Evolutionary conservation across 1,139 yeast genomes (phyloP), one percentile per base, ranked within the genome.

Genomic region (Geotrichum fermentans): DNA sequence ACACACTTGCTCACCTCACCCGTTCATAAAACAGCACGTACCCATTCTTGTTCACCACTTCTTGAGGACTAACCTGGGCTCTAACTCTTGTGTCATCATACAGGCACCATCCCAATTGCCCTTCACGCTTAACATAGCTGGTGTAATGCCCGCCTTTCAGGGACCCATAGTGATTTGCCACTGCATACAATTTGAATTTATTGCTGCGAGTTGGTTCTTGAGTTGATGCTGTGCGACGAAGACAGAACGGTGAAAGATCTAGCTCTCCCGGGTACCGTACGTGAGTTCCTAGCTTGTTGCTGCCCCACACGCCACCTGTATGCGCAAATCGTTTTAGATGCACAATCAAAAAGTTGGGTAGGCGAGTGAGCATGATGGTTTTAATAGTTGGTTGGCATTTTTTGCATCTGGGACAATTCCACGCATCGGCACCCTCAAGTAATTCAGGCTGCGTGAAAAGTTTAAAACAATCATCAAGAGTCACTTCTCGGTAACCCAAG

Each of bases 81-180:
- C 74, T 69, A 3, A 81, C 78, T 47, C 72, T 74, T 0, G 85
- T 75, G 63, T 87, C 96, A 63, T 87, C 95, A 63, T 82, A 86
- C 54, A 79, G 77, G 54, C 86, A 78, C 95, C 95, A 87, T 14
- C 76, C 78, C 45, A 75, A 71, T 42, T 71, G 71, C 4, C 73
- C 65, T 21, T 78, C 77, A 58, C 86, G 85, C 58, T 80, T 72
- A 2, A 88, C 95, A 60, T 80, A 84, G 0, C 96, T 75, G 0
- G 97, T 92, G 65, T 92, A 92, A 67, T 92, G 98, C 0, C 98
- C 97, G 2, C 95, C 88, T 41, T 83, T 78, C 44, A 90, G 71
- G 4, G 79, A 70, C 2, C 98, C 97, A 55, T 73, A 77, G 67
- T 92, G 98, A 58, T 87, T 85, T 11, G 90, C 92, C 29, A 90